Percentiles rank a stretch among this genome's conserved stretches.
Evolutionary conservation across 1,139 yeast genomes (phyloP).

Genomic region (Blastobotrys aristatus): DNA sequence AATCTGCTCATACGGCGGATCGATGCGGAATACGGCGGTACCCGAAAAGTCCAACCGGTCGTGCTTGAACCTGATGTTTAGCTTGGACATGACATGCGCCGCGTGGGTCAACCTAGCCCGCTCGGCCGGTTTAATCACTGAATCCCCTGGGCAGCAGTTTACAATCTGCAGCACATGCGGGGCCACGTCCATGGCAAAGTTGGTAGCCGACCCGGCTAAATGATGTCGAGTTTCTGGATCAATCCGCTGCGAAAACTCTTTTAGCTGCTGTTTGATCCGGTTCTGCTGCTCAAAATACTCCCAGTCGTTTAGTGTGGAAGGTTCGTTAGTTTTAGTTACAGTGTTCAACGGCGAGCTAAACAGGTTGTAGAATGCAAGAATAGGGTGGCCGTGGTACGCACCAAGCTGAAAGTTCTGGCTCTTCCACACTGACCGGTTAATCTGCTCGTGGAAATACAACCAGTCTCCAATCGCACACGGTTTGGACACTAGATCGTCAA

Average conservation of each 20-base stretch:
- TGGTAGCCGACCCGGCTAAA: constrained; percentile 6
- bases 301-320: constrained; percentile 37
- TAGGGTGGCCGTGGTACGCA: constrained; percentile 53
- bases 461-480: constrained; percentile 71
- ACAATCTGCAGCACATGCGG: constrained; percentile 31
- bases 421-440: constrained; percentile 42
- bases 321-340: constrained; percentile 31
- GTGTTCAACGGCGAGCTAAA: constrained; percentile 58
- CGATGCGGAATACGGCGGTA: constrained; percentile 28
- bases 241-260: constrained; percentile 26
- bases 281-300: constrained; percentile 29
- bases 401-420: constrained; percentile 45
- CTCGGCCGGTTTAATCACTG: constrained; percentile 22
- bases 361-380: constrained; percentile 57
- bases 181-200: constrained; percentile 28
- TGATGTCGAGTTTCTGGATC: constrained; percentile 2
- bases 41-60: constrained; percentile 33
- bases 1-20: constrained; percentile 36
- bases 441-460: constrained; percentile 62
- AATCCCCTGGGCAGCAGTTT: constrained; percentile 21
- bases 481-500: constrained; percentile 61
- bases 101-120: constrained; percentile 23
- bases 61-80: constrained; percentile 26
- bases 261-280: constrained; percentile 25
- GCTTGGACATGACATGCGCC: constrained; percentile 27